These are phyloP conservation scores for Chamaecyparis obtusa DNA, from an alignment of 75 land plant species.

Conservation along the genomic window DNA sequence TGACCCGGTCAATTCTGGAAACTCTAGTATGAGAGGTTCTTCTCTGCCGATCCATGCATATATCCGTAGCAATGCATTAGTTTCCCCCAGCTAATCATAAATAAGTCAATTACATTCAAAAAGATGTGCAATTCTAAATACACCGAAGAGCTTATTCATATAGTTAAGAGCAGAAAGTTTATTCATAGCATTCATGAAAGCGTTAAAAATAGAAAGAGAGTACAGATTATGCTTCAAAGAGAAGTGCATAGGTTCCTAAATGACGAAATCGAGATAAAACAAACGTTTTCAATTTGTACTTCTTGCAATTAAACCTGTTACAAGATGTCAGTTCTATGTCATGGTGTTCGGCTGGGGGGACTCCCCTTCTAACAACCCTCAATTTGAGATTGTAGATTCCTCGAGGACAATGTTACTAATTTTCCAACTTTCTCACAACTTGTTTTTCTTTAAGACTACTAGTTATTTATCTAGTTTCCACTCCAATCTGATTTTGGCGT, in stretches of 20 bases:
- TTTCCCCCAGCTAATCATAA: background rate
- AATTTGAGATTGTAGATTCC: no score
- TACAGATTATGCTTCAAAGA: background rate
- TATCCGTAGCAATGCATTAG: background rate
- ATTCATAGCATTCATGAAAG: background rate
- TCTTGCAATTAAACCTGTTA: no score
- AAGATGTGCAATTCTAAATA: no score
- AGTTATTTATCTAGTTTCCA: background rate
- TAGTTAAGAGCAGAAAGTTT: background rate
- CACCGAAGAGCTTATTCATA: no score
- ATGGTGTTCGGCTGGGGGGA: no score
- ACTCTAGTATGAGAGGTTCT: conserved; percentile 63
- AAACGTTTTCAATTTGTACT: no score
- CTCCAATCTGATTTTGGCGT: background rate
- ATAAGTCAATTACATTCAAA: no score
- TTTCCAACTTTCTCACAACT: background rate
- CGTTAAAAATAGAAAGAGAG: background rate
- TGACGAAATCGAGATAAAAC: no score
- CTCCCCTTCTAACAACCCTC: no score
- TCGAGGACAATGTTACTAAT: background rate
- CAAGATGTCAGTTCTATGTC: no score
- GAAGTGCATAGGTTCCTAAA: background rate
- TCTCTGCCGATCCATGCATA: conserved; percentile 28
- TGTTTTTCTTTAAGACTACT: no score
- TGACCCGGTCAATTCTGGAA: conserved; percentile 73